These are phyloP conservation scores for Echites panduratus DNA, from an alignment of 257 asterid genomes.

Conservation along the genomic window DNA sequence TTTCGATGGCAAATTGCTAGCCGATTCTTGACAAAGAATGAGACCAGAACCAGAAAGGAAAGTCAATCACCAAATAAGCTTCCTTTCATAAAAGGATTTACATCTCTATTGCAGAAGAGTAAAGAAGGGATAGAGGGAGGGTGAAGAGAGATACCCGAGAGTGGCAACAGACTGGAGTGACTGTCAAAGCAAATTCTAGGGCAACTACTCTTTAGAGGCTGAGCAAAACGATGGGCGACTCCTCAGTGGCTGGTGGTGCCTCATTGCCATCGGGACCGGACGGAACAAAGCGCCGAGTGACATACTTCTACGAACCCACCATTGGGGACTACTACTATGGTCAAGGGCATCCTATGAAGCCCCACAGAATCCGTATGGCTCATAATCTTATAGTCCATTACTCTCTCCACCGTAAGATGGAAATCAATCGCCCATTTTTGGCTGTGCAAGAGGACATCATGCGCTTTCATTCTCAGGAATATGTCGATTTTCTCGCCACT, in stretches of 20 bases:
- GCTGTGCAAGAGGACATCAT: constrained; percentile 48
- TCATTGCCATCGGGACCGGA: constrained; percentile 65
- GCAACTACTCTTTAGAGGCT: neutral
- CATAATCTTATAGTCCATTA: constrained; percentile 65
- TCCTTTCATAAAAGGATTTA: no score
- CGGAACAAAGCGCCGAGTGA: constrained; percentile 64
- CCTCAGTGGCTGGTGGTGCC: constrained; percentile 39
- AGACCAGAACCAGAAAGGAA: no score
- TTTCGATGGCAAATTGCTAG: no score
- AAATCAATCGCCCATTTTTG: constrained; percentile 52
- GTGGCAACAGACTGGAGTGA: no score
- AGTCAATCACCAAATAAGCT: no score
- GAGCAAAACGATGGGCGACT: constrained; percentile 26
- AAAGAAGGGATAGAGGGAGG: no score
- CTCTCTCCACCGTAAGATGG: constrained; percentile 64
- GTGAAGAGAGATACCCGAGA: no score
- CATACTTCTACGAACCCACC: constrained; percentile 73
- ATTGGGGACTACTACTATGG: constrained; percentile 73
- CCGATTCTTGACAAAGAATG: no score
- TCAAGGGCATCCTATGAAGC: constrained; percentile 81
- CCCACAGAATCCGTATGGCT: constrained; percentile 78
- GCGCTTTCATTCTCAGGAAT: constrained; percentile 61
- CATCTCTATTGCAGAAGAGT: no score
- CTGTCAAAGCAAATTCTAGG: no score
- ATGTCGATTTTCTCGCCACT: constrained; percentile 57